Evolutionary conservation across 495 filamentous ascomycete species (phyloP), one percentile per base, ranked within the genome.

Genomic region (Penicillium parvum): DNA sequence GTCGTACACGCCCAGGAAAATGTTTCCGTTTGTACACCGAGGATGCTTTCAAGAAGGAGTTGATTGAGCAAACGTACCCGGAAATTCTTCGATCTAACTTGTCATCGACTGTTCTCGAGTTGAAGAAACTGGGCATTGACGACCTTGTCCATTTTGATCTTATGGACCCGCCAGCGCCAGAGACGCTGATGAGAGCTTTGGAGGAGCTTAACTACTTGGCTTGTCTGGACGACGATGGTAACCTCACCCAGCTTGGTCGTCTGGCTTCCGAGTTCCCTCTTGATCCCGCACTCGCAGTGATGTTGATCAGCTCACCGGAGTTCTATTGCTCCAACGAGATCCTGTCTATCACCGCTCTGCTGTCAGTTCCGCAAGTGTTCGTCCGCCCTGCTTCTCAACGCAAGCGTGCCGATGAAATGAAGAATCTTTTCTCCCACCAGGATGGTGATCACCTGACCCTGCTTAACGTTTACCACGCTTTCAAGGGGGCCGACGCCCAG

Each of bases 251-350:
- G 9, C 75, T 99, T 0, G 94, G 94, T 11, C 77, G 85, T 39
- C 71, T 95, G 33, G 94, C 94, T 2, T 95, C 94, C 5, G 88
- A 96, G 50, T 99, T 95, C 65, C 94, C 94, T 14, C 81, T 99
- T 7, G 94, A 99, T 58, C 94, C 94, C 3, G 83, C 89, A 1
- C 74, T 97, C 17, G 94, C 94, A 0, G 94, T 99, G 32, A 99
- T 99, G 94, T 75, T 99, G 37, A 97, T 97, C 61, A 86, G 83
- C 16, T 95, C 90, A 11, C 92, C 92, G 2, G 94, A 99, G 53
- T 99, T 97, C 66, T 95, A 90, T 69, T 99, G 94, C 75, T 96
- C 90, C 10, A 97, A 96, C 61, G 94, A 99, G 67, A 90, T 99
- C 27, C 78, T 99, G 4, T 97, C 92, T 18, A 86, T 97, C 51